Evolutionary conservation across 192 early-diverging fungal genomes (phyloP), one percentile per base, ranked within the genome.

Genomic region (Coemansia sp.): DNA sequence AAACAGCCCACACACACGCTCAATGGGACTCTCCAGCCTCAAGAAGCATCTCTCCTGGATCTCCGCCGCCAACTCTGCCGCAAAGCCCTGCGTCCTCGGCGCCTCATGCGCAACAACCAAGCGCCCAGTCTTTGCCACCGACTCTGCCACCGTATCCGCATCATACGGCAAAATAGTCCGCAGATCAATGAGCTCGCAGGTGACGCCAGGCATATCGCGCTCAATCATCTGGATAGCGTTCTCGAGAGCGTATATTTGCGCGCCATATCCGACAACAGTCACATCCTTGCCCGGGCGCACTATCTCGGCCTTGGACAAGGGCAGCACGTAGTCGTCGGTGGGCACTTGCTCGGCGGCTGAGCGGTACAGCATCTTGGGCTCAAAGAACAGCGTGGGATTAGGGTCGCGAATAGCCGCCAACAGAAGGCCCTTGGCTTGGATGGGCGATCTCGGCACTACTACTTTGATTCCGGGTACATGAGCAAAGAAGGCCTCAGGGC

Each of bases 321-420:
- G 95, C 40, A 98, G 83, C 73, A 86, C 90, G 75, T 93, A 98
- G 72, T 98, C 96, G 28, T 87, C 94, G 4, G 91, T 86, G 26
- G 97, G 97, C 5, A 98, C 95, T 69, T 95, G 90, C 76, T 98
- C 97, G 28, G 95, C 95, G 10, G 97, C 93, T 43, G 94, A 88
- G 40, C 97, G 92, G 82, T 98, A 98, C 21, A 98, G 86, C 58
- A 94, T 91, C 86, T 98, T 98, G 72, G 97, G 97, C 81, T 98
- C 97, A 77, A 97, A 91, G 70, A 98, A 94, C 9, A 98, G 77
- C n/a, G 92, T 90, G 6, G 97, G 97, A 79, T 98, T 98, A 47
- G 85, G 87, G 74, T 97, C 95, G 61, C 95, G 87, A 68, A 98
- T 95, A 3, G 94, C 87, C 3, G 94, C 89, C 32, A 97, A 78